A percentile compares a stretch with the other conserved stretches of the same genome.
These are phyloP conservation scores for Hansenula lynferdii DNA, from an alignment of 1,139 yeast species.

Conservation along the genomic window DNA sequence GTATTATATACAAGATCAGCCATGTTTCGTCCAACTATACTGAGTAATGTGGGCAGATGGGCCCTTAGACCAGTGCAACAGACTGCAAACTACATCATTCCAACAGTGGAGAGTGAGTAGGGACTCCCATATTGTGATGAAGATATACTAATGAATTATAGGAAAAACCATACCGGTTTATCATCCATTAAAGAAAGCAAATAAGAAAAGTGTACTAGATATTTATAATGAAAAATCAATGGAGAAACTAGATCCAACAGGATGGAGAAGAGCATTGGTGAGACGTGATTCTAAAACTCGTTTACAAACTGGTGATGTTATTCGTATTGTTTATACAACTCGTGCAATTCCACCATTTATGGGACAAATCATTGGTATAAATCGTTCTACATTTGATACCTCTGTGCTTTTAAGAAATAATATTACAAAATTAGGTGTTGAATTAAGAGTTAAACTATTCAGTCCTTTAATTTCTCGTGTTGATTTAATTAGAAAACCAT, in stretches of 20 bases:
- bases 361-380: conserved; percentile 75
- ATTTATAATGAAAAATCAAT: conserved; percentile 19
- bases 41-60: not conserved
- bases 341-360: conserved; percentile 51
- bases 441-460: conserved; percentile 70
- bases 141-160: conserved; percentile 12
- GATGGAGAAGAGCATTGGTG: conserved; percentile 61
- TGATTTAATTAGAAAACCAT: conserved; percentile 71
- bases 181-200: conserved; percentile 23
- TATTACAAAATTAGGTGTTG: conserved; percentile 74
- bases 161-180: conserved; percentile 30
- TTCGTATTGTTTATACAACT: conserved; percentile 65
- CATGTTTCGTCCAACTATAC: conserved; percentile 6
- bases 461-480: conserved; percentile 72
- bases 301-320: conserved; percentile 76
- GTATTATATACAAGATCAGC: too few species aligned
- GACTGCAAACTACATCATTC: conserved; percentile 17
- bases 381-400: conserved; percentile 65
- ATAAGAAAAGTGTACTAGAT: conserved; percentile 20
- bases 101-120: conserved; percentile 17
- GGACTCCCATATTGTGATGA: too few species aligned
- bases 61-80: conserved; percentile 5
- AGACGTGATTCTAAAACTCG: conserved; percentile 37
- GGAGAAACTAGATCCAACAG: conserved; percentile 64
- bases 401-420: conserved; percentile 76